Evolutionary conservation across 371 early-diverging fungal genomes (phyloP).

Genomic region (Funneliformis caledonium): DNA sequence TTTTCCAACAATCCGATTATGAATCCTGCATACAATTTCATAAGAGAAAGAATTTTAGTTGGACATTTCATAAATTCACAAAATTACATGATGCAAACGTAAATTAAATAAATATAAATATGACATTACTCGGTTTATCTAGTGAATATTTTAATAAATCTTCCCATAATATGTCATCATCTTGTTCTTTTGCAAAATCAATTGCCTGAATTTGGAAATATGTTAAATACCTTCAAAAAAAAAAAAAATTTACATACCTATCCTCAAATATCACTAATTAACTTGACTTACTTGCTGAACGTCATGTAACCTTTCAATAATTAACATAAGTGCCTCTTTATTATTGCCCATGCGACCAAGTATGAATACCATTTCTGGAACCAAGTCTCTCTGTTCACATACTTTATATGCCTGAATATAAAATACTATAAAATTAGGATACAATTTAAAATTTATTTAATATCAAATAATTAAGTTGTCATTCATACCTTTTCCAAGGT

Average conservation of each 20-base stretch:
- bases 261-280: neutral
- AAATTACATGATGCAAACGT: neutral
- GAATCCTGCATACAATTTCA: slow-evolving; percentile 61
- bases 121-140: slow-evolving; percentile 79
- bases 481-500: slow-evolving; percentile 66
- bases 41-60: slow-evolving; percentile 9
- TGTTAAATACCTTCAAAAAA: neutral
- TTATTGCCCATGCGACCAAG: slow-evolving; percentile 97
- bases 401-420: slow-evolving; percentile 72
- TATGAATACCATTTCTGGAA: slow-evolving; percentile 94
- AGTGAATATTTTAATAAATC: slow-evolving; percentile 86
- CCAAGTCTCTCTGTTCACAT: slow-evolving; percentile 84
- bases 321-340: slow-evolving; percentile 87
- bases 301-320: slow-evolving; percentile 87
- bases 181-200: slow-evolving; percentile 96
- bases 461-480: neutral
- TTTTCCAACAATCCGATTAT: slow-evolving; percentile 90
- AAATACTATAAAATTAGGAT: neutral
- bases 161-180: slow-evolving; percentile 94
- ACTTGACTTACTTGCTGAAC: slow-evolving; percentile 73
- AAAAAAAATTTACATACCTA: neutral
- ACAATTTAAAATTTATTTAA: neutral
- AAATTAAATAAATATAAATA: neutral
- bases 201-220: slow-evolving; percentile 71
- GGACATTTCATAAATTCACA: neutral